These are phyloP conservation scores for Tolypocladium tundrense DNA, from an alignment of 2,329 filamentous ascomycete species.

Conservation along the genomic window DNA sequence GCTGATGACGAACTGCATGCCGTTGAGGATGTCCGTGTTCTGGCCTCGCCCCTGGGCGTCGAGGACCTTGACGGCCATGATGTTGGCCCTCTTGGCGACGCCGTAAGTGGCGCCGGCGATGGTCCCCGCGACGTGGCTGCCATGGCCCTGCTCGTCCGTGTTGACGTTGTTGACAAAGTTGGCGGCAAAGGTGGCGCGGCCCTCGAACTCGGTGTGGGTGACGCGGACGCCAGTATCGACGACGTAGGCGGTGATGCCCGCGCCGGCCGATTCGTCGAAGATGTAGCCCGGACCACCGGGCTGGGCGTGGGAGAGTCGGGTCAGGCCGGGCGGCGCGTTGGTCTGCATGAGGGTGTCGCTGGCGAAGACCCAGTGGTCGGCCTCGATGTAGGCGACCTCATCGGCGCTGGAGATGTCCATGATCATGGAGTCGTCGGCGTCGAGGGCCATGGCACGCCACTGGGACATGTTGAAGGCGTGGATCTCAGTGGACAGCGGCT, in stretches of 20 bases:
- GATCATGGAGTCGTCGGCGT: constrained; percentile 40
- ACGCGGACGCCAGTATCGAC: constrained; percentile 55
- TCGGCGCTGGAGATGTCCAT: constrained; percentile 35
- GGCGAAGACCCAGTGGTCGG: constrained; percentile 37
- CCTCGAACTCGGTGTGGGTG: constrained; percentile 45
- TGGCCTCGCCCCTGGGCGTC: constrained; percentile 27
- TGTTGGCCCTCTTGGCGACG: constrained; percentile 46
- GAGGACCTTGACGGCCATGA: constrained; percentile 53
- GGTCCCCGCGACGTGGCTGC: constrained; percentile 53
- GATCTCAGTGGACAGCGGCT: constrained; percentile 35
- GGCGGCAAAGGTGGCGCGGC: constrained; percentile 40
- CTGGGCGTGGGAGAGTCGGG: constrained; percentile 37
- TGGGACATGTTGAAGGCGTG: constrained; percentile 34
- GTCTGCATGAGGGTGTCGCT: constrained; percentile 36
- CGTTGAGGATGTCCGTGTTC: constrained; percentile 39
- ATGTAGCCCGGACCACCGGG: constrained; percentile 23
- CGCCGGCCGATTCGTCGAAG: constrained; percentile 41
- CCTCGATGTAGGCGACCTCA: constrained; percentile 44
- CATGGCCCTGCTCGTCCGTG: constrained; percentile 51
- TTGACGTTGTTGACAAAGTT: constrained; percentile 41
- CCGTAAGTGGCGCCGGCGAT: constrained; percentile 51
- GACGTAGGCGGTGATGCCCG: constrained; percentile 50
- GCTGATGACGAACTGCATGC: constrained; percentile 45
- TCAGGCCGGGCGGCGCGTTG: constrained; percentile 42
- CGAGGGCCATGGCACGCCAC: constrained; percentile 44